phyloP scores from a whole-genome alignment of 805 yeast species.

The Priceomyces haplophilus region DNA sequence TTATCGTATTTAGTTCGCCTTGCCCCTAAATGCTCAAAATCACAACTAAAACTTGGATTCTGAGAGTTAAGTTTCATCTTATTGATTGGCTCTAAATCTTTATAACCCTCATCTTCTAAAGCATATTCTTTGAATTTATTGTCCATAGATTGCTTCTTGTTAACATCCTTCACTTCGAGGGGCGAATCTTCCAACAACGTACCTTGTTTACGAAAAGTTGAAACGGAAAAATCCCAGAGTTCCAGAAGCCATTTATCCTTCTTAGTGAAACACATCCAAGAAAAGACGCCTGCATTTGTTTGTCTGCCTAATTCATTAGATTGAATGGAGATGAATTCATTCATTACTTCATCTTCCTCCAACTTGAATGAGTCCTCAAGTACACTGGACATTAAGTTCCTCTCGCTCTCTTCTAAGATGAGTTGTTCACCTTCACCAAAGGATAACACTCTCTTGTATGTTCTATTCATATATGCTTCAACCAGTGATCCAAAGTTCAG shows the following conservation, averaged over 20 bases:
- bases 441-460: neutral
- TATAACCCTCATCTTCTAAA: slow-evolving; percentile 10
- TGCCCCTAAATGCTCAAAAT: neutral
- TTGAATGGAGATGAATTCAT: slow-evolving; percentile 27
- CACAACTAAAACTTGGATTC: neutral
- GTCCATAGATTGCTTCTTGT: neutral
- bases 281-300: slow-evolving; percentile 44
- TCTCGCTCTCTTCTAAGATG: neutral
- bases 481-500: slow-evolving; percentile 1
- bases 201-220: neutral
- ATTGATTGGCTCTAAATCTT: slow-evolving; percentile 4
- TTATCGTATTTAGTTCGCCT: neutral
- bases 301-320: slow-evolving; percentile 23
- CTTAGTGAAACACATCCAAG: slow-evolving; percentile 42
- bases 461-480: neutral
- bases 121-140: slow-evolving; percentile 10
- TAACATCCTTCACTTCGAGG: neutral
- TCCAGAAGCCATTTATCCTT: slow-evolving; percentile 33
- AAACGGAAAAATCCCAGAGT: slow-evolving; percentile 4
- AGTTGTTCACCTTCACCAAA: neutral
- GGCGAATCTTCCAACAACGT: neutral
- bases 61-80: neutral
- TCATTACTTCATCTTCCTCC: neutral
- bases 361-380: neutral
- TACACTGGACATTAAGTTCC: neutral